Base-by-base conservation (phyloP, 2,329 filamentous ascomycete species). In the Lachnum nothofagi region DNA sequence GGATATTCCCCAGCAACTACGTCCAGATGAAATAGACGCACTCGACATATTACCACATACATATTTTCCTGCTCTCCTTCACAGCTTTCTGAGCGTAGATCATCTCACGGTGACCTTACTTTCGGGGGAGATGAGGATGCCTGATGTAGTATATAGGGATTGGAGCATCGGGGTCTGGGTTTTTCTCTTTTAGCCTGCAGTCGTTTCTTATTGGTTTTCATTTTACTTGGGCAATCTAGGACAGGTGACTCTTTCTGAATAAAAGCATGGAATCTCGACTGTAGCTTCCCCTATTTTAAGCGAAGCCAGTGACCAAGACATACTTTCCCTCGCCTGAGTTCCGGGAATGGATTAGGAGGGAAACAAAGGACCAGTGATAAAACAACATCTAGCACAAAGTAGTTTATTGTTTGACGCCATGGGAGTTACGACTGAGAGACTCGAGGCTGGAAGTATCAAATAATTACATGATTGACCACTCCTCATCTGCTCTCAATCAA, bases 1-100 rank as follows among this genome's bases (percentile, higher is more conserved):
- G 93, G 31, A 95, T 96, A 57, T 98, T 98, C 70, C 93, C 93
- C 0, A 93, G 88, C 67, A 85, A 85, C 65, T 85, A 85, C 55
- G 82, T 85, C 57, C 82, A 84, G 65, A 81, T 85, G 79, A 78
- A 51, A 48, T 43, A 31, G 35, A 46, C 51, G 31, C 46, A 47
- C 14, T 44, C 46, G 17, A n/a, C 14, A 37, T 16, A n/a, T 37
- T 37, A n/a, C 10, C 14, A 16, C 19, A 35, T 37, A 37, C 34
- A 22, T 22, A 37, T 17, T 1, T 37, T 10, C 20, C 17, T 5
- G 16, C 20, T 37, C 20, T 17, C 20, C 34, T 2, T 8, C 34
- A 37, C 10, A 17, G 16, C 17, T 37, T 37, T 16, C 17, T 4
- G 20, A 37, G 25, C 34, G 34, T 17, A 17, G n/a, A n/a, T n/a